Evolutionary conservation across 164 flowering plant genomes (phyloP), one percentile per base, ranked within the genome.

Genomic region (Houttuynia cordata): DNA sequence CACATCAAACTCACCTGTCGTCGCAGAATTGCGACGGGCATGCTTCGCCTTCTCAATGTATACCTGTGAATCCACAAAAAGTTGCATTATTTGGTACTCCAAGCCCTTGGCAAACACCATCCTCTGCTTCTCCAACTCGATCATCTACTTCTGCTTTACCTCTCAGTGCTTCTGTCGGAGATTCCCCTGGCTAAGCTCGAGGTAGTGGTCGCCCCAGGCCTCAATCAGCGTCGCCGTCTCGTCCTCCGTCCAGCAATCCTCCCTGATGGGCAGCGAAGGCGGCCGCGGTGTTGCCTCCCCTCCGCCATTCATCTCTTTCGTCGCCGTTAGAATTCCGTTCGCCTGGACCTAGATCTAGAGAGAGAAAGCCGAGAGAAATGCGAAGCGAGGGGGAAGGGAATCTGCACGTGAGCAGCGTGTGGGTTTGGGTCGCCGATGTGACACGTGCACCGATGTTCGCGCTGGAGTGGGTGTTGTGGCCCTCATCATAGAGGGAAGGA

Each of bases 151-250:
- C 73, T 82, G 79, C 64, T 84, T 90, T 62, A 80, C 83, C 54
- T 83, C 87, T 96, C 98, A 92, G 75, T 88, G 88, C 65, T 80
- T 80, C 78, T 87, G 96, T 8, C 94, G 90, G 71, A 88, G 91
- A 66, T 80, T 84, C 0, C 98, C 98, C 20, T 88, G 85, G 71
- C 87, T 88, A 21, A 84, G 84, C 40, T 84, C 82, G 8, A 88
- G 53, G 58, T 82, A 84, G 15, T 86, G 91, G 40, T 77, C 68
- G 3, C 95, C 96, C 98, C 98, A 92, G 1, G 89, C 89, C 10
- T 83, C 84, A 58, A 92, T 71, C 50, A 92, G 85, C 2, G 93
- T 84, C 24, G 71, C 66, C 0, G 95, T 85, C 0, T 92, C 91
- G 13, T 80, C 95, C 64, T 88, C 95, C 64, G 84, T 82, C 98